Conservation (phyloP, 2,329 filamentous ascomycete genomes). For the Colletotrichum chlorophyti region DNA sequence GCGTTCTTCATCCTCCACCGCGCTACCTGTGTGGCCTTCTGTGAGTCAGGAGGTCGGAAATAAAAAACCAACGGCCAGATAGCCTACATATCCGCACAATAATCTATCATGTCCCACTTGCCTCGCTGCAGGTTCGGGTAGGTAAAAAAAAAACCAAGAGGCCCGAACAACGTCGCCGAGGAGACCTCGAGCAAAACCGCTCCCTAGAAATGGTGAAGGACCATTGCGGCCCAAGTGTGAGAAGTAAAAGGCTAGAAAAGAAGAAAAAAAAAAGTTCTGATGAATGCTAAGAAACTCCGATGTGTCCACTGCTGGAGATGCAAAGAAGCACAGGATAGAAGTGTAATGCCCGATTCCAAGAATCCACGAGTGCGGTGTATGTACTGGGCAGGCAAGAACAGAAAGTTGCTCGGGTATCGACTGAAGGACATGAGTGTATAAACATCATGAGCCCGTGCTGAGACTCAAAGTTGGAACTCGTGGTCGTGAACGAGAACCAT, state of each 20-base stretch:
- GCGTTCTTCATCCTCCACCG: not conserved
- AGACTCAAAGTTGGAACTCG: constrained; percentile 25
- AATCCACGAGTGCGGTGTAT: constrained; percentile 26
- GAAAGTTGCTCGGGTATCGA: constrained; percentile 25
- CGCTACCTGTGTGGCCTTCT: not conserved
- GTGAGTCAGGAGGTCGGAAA: constrained; percentile 1
- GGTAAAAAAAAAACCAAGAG: not conserved
- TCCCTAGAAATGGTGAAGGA: not conserved
- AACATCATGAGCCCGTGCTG: constrained; percentile 24
- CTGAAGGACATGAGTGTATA: constrained; percentile 23
- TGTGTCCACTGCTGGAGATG: constrained; percentile 19
- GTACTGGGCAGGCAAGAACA: constrained; percentile 24
- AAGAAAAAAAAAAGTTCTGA: not conserved
- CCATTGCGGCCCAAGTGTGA: not conserved
- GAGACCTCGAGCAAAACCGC: not conserved
- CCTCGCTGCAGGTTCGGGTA: constrained; percentile 11
- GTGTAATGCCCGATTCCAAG: constrained; percentile 17
- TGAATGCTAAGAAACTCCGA: constrained; percentile 6
- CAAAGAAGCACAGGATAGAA: constrained; percentile 21
- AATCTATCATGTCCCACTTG: constrained; percentile 16
- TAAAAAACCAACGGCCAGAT: constrained; percentile 8
- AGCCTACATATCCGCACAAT: constrained; percentile 22
- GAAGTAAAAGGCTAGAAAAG: not conserved
- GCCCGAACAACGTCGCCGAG: not conserved
- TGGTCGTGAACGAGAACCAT: constrained; percentile 21